These are phyloP conservation scores for Artemisia argyi DNA, from an alignment of 129 eudicot genomes.

Conservation along the genomic window DNA sequence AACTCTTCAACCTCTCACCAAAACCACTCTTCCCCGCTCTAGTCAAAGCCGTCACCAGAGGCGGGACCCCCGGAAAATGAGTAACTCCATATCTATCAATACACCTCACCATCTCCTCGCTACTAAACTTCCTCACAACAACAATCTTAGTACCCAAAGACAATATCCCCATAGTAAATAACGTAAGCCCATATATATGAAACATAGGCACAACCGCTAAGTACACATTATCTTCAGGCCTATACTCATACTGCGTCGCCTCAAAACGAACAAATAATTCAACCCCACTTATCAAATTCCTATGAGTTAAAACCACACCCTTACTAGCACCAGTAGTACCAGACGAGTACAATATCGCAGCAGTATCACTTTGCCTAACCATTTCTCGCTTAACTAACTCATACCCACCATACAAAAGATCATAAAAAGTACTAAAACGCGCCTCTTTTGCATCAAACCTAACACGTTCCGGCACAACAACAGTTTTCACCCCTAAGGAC, in stretches of 20 bases:
- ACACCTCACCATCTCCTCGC: conserved; percentile 49
- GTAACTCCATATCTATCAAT: conserved; percentile 64
- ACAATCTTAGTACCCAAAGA: conserved; percentile 67
- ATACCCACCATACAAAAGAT: conserved; percentile 45
- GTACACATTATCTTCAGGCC: conserved; percentile 48
- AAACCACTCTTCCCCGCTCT: conserved; percentile 35
- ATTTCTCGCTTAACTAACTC: conserved; percentile 34
- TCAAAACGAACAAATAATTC: conserved; percentile 78
- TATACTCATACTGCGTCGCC: conserved; percentile 50
- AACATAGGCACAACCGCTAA: conserved; percentile 87
- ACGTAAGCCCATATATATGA: conserved; percentile 79
- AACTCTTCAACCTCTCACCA: conserved; percentile 40
- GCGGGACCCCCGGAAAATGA: conserved; percentile 81
- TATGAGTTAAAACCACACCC: conserved; percentile 75
- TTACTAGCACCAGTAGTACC: conserved; percentile 85
- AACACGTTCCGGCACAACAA: conserved; percentile 48
- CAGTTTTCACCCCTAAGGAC: conserved; percentile 39
- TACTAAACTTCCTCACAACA: conserved; percentile 57
- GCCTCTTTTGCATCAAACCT: conserved; percentile 6
- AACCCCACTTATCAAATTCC: conserved; percentile 69
- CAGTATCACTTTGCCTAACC: conserved; percentile 66
- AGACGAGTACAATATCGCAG: conserved; percentile 85
- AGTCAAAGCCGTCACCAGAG: conserved; percentile 55
- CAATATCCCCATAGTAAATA: conserved; percentile 67
- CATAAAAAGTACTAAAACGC: conserved; percentile 26